Evolutionary conservation across 495 filamentous ascomycete genomes (phyloP), one percentile per base, ranked within the genome.

Genomic region (Friedmanniomyces endolithicus): DNA sequence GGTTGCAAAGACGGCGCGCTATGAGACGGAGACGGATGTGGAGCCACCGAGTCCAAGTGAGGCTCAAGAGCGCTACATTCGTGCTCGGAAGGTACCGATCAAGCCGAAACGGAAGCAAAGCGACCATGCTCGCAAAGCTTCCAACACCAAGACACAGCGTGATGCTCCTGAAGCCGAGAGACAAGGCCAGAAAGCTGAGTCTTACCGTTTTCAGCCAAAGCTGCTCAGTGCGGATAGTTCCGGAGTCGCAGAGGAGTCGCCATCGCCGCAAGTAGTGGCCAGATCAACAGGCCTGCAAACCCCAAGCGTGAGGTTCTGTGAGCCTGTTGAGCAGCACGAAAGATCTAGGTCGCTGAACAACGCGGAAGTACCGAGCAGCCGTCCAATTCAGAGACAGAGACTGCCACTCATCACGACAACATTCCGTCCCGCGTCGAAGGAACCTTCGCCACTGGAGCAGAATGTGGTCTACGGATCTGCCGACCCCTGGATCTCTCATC

Each of bases 11-110:
- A 22, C 50, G 8, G 50, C 29, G n/a, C 27, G 48, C 11, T 59
- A 55, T 24, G 57, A 59, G 37, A 59, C 57, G 8, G 47, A 50
- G 3, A 59, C 57, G 25, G 57, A 59, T 20, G 48, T 44, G 11
- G 57, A 59, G 37, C 52, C 57, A 23, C 51, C 31, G 29, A 50
- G 33, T 46, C 41, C 56, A 19, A 47, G 34, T 39, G 39, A 53
- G 1, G 33, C 23, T 12, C 22, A 23, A 34, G 25, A 23, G 3
- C 44, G 44, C 44, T 23, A 47, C 7, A 45, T n/a, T 29, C 40
- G 48, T 46, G 34, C 23, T 1, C 17, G 23, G n/a, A 33, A 35
- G n/a, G 27, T 9, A 31, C 4, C 27, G 3, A 9, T 31, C 9
- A 31, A 46, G 19, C 23, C 17, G 39, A 44, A 20, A 51, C 29